Evolutionary conservation across 2,329 filamentous ascomycete genomes (phyloP), one percentile per base, ranked within the genome.

Genomic region (Aspergillus ruber): DNA sequence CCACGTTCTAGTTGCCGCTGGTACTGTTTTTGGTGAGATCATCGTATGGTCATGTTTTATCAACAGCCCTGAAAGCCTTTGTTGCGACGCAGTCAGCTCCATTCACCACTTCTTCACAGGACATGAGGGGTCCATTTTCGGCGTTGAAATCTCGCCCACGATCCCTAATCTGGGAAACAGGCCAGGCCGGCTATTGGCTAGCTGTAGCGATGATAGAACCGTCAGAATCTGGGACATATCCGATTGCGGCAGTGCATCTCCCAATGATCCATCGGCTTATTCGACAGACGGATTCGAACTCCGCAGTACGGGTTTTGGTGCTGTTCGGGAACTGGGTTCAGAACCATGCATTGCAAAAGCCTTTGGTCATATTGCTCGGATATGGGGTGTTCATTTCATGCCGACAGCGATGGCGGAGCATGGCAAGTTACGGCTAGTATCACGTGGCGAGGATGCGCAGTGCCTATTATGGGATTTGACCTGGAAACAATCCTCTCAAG

Each of bases 51-150:
- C 84, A 54, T 90, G 82, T 56, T 69, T 72, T 42, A 56, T 77
- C 18, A 40, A 51, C 40, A 44, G 48, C 1, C 40, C 41, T 36
- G 46, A 56, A 12, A 42, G 48, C 15, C 42, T 48, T 12, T 48
- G 43, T 7, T 27, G 52, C 8, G 42, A 55, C 32, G 61, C 62
- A 23, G 53, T 54, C 20, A 64, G 70, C 12, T 68, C 65, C 4
- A 72, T 77, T 12, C 78, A 82, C 56, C 75, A 78, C 53, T 74
- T 77, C 39, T 83, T 84, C 58, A 74, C 75, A 7, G 82, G 81
- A 0, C 93, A 98, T 60, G 90, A 96, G 60, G 93, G 93, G 0
- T 96, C 91, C 1, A 85, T 98, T 23, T 98, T 96, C 56, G 90
- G 89, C 1, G 86, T 98, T 2, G 78, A 83, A 27, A 85, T 97